Percentiles rank a stretch among this genome's conserved stretches.
Conservation (phyloP, 2,329 filamentous ascomycete genomes). For the Alternaria solani region DNA sequence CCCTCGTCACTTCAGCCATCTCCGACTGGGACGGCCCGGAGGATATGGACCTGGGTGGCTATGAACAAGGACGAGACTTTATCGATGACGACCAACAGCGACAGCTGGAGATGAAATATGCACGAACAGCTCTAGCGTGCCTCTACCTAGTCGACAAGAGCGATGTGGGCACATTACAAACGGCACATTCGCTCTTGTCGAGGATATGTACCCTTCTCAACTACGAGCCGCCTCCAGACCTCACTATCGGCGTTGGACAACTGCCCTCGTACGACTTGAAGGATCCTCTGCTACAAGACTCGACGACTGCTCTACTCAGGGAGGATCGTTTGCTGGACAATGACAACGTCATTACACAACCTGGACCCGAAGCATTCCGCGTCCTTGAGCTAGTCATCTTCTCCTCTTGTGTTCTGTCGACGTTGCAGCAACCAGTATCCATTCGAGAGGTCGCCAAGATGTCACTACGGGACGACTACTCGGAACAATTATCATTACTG, state of each 20-base stretch:
- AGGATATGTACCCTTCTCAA: constrained; percentile 69
- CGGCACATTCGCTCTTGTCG: constrained; percentile 67
- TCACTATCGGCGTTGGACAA: constrained; percentile 52
- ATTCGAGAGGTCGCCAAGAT: constrained; percentile 63
- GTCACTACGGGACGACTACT: constrained; percentile 67
- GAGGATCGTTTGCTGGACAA: constrained; percentile 62
- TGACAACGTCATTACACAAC: constrained; percentile 71
- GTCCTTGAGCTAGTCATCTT: constrained; percentile 70
- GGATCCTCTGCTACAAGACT: constrained; percentile 42
- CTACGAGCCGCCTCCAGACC: constrained; percentile 63
- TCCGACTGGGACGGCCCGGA: constrained; percentile 77
- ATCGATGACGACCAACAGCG: constrained; percentile 68
- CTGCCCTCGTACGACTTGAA: constrained; percentile 54
- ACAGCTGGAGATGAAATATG: constrained; percentile 70
- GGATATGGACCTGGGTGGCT: constrained; percentile 73
- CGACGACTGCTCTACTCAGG: constrained; percentile 47
- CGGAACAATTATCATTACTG: constrained; percentile 70
- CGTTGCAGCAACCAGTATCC: constrained; percentile 53
- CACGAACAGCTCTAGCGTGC: constrained; percentile 71
- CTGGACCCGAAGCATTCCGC: constrained; percentile 62
- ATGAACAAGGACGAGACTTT: constrained; percentile 60
- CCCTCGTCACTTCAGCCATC: constrained; percentile 68
- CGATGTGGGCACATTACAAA: constrained; percentile 65
- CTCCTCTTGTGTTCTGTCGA: constrained; percentile 55
- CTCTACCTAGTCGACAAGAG: constrained; percentile 72